phyloP scores from a whole-genome alignment of 140 eudicot genomes.

The Anethum foeniculum region DNA sequence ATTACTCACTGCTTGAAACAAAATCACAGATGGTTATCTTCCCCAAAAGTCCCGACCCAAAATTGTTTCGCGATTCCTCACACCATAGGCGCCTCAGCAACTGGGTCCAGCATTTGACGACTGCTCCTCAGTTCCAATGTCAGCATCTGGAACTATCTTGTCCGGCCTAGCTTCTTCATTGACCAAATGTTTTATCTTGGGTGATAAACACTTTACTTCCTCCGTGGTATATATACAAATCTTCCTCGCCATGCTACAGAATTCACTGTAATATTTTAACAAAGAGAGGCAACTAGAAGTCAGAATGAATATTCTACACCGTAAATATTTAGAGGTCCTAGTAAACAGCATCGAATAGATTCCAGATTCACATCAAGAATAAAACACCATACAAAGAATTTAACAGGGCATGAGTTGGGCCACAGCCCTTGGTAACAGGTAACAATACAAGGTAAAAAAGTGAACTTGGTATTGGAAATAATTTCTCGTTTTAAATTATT shows the following conservation, averaged over 20 bases:
- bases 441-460: neutral
- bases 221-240: slow-evolving; percentile 71
- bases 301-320: neutral
- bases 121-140: slow-evolving; percentile 59
- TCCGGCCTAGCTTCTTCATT: slow-evolving; percentile 41
- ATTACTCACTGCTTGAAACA: slow-evolving; percentile 2
- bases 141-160: slow-evolving; percentile 33
- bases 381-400: neutral
- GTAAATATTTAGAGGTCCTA: neutral
- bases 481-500: neutral
- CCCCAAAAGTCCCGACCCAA: neutral
- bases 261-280: slow-evolving; percentile 46
- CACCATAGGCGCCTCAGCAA: slow-evolving; percentile 20
- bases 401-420: neutral
- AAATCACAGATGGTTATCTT: neutral
- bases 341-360: neutral
- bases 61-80: neutral
- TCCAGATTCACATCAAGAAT: neutral
- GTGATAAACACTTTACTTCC: slow-evolving; percentile 75
- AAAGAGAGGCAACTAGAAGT: neutral
- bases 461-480: neutral
- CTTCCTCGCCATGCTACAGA: slow-evolving; percentile 87
- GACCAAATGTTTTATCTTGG: slow-evolving; percentile 56
- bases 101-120: slow-evolving; percentile 56
- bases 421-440: neutral